Percentiles rank a stretch among this genome's conserved stretches.
These are phyloP conservation scores for Scedosporium aurantiacum DNA, from an alignment of 2,329 filamentous ascomycete genomes.

Conservation along the genomic window DNA sequence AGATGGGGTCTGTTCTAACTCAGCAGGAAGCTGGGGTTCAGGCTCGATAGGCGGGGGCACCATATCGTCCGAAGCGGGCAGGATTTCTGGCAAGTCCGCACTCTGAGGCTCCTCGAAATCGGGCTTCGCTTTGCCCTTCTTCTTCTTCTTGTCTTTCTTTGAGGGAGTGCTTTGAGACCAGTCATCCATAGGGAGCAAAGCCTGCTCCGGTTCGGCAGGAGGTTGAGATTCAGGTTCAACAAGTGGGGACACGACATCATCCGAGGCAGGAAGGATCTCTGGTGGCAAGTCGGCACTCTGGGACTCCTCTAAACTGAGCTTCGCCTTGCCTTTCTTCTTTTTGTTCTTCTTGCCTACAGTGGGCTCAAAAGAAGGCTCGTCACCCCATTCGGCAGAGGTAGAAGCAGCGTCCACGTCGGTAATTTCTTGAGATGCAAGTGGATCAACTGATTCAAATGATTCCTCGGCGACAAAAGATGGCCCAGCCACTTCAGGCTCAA, in stretches of 20 bases:
- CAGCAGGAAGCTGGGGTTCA: neutral
- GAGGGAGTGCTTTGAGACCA: neutral
- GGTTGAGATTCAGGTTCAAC: neutral
- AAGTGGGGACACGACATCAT: neutral
- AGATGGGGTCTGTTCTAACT: neutral
- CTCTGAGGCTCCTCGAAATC: neutral
- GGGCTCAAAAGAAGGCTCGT: neutral
- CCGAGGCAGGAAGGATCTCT: too few relatives aligned
- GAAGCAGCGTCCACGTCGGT: neutral
- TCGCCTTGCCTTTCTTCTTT: slow-evolving; percentile 21
- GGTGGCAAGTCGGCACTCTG: too few relatives aligned
- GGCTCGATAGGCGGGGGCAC: neutral
- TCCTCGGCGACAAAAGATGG: neutral
- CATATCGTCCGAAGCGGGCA: neutral
- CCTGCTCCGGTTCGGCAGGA: neutral
- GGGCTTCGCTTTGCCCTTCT: neutral
- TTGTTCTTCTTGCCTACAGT: slow-evolving; percentile 20
- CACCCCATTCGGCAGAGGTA: neutral
- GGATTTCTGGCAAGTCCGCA: too few relatives aligned
- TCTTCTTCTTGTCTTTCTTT: neutral
- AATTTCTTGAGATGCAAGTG: neutral
- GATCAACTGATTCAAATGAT: neutral
- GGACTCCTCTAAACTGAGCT: neutral
- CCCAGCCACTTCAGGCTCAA: neutral
- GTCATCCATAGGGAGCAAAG: neutral